Evolutionary conservation across 768 basidiomycete species (phyloP).

Genomic region (Tremella yokohamensis): DNA sequence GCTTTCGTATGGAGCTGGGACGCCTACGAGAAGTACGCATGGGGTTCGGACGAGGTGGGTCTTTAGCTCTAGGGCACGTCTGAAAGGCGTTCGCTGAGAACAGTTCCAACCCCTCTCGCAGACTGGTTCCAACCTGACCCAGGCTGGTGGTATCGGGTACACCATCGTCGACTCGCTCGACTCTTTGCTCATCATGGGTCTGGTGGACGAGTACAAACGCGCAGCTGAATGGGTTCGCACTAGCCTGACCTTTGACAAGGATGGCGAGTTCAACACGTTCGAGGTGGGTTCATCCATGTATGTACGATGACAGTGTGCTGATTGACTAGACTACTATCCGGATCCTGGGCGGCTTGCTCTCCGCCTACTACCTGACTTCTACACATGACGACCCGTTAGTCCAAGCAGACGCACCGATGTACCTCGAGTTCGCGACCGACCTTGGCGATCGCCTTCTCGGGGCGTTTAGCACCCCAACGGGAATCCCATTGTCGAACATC

Average conservation of each 20-base stretch:
- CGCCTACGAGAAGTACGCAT: constrained; percentile 70
- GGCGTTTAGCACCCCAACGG: constrained; percentile 74
- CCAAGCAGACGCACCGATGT: constrained; percentile 59
- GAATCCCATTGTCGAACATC: constrained; percentile 73
- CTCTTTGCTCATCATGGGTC: constrained; percentile 78
- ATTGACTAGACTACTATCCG: constrained; percentile 76
- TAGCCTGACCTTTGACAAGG: constrained; percentile 68
- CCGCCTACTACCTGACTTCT: constrained; percentile 74
- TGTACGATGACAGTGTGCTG: constrained; percentile 2
- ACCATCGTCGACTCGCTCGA: constrained; percentile 85
- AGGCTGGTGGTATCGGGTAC: constrained; percentile 74
- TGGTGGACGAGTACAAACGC: constrained; percentile 71
- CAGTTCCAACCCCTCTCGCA: constrained; percentile 79
- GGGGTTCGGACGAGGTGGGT: constrained; percentile 68
- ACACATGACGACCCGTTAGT: constrained; percentile 27
- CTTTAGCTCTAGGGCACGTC: too few relatives aligned
- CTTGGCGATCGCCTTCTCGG: constrained; percentile 81
- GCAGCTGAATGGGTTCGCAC: constrained; percentile 73
- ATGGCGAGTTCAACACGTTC: constrained; percentile 80
- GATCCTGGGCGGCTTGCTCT: constrained; percentile 81
- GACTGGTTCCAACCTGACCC: constrained; percentile 71
- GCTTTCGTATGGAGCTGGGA: constrained; percentile 59
- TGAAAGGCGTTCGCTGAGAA: background rate
- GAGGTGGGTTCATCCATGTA: constrained; percentile 59
- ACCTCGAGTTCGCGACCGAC: constrained; percentile 71